Conservation (phyloP, 805 yeast species). For the Blastobotrys chiropterorum region DNA sequence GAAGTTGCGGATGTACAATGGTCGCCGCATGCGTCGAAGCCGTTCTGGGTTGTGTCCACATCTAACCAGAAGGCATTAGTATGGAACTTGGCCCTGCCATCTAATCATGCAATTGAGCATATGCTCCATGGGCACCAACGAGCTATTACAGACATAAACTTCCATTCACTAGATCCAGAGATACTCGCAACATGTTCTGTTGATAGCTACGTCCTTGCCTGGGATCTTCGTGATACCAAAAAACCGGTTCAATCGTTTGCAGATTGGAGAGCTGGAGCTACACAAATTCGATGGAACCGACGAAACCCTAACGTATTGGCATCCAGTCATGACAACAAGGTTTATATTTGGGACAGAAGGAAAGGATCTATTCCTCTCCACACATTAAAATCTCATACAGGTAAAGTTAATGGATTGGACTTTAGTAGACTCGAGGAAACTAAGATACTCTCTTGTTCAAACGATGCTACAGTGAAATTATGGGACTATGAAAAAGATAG, state of each 20-base stretch:
- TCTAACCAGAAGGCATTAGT: slow-evolving; percentile 92
- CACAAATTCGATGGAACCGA: slow-evolving; percentile 92
- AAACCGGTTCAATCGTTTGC: slow-evolving; percentile 72
- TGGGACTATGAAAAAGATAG: slow-evolving; percentile 51
- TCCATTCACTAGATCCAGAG: slow-evolving; percentile 83
- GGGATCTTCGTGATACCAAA: slow-evolving; percentile 82
- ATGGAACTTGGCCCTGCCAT: slow-evolving; percentile 79
- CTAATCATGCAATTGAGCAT: slow-evolving; percentile 72
- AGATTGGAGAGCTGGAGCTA: slow-evolving; percentile 94
- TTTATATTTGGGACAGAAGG: slow-evolving; percentile 84
- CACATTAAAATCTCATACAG: slow-evolving; percentile 66
- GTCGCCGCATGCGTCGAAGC: slow-evolving; percentile 85
- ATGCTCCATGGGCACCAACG: slow-evolving; percentile 85
- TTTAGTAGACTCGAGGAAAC: slow-evolving; percentile 58
- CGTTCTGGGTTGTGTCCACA: slow-evolving; percentile 88
- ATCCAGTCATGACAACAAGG: slow-evolving; percentile 74
- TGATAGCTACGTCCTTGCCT: slow-evolving; percentile 76
- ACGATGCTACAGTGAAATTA: slow-evolving; percentile 74
- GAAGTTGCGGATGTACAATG: slow-evolving; percentile 99
- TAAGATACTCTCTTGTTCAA: slow-evolving; percentile 73
- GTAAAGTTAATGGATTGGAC: slow-evolving; percentile 85
- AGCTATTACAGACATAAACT: slow-evolving; percentile 93
- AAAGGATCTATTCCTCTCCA: slow-evolving; percentile 72
- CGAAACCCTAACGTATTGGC: slow-evolving; percentile 72
- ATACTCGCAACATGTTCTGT: slow-evolving; percentile 87